phyloP scores from a whole-genome alignment of 2,329 filamentous ascomycete genomes.

The Nigrospora osmanthi region DNA sequence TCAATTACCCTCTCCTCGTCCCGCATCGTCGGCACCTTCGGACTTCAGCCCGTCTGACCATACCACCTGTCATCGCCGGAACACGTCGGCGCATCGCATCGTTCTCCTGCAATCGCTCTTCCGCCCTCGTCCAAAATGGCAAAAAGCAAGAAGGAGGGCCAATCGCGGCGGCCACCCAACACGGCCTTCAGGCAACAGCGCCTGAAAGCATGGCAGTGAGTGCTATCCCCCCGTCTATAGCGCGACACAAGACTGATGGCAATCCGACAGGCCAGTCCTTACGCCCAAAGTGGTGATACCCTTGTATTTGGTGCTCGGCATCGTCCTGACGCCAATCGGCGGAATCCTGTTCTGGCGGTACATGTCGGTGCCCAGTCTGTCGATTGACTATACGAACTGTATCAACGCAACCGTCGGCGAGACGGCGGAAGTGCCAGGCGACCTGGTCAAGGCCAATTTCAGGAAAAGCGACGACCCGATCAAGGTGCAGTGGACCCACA shows the following conservation, averaged over 20 bases:
- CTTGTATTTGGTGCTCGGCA: constrained; percentile 67
- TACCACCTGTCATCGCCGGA: too few species aligned
- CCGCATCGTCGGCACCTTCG: too few species aligned
- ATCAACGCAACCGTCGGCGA: constrained; percentile 40
- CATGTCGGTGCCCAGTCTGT: constrained; percentile 81
- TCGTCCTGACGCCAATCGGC: constrained; percentile 89
- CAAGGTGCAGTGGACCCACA: constrained; percentile 25
- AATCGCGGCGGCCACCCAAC: constrained; percentile 42
- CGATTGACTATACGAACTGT: constrained; percentile 86
- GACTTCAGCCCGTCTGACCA: too few species aligned
- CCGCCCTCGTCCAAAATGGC: too few species aligned
- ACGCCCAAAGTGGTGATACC: constrained; percentile 70
- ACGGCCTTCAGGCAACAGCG: constrained; percentile 96
- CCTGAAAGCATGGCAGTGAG: constrained; percentile 97
- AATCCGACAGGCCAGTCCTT: constrained; percentile 67
- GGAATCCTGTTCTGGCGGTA: constrained; percentile 82
- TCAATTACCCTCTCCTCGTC: too few species aligned
- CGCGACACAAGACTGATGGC: not conserved
- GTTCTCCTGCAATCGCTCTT: too few species aligned
- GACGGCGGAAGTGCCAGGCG: constrained; percentile 41
- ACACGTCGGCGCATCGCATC: too few species aligned
- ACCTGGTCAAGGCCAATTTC: constrained; percentile 63
- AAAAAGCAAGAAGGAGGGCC: too few species aligned
- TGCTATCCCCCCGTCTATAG: constrained; percentile 17
- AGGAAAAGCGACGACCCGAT: constrained; percentile 39